Base-by-base conservation (phyloP, 2,329 filamentous ascomycete species). In the Scedosporium apiospermum region DNA sequence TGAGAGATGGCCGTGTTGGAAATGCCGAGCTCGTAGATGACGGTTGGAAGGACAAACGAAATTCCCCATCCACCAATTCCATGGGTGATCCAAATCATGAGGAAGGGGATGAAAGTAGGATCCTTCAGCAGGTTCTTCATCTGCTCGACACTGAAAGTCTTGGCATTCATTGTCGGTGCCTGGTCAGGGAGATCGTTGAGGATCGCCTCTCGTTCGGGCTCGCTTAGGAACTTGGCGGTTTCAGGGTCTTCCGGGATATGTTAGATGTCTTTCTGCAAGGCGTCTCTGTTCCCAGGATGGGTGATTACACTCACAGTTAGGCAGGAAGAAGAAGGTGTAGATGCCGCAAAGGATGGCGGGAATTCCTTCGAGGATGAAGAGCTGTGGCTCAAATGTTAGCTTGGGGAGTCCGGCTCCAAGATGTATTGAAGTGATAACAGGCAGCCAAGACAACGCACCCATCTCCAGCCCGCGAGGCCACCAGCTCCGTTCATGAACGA, bases 51-150 rank as follows among this genome's bases (percentile, higher is more conserved):
- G 6, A 69, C 66, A 21, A 69, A 69, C 3, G 68, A 66, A 34
- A 70, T 69, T 1, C 69, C 68, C 64, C 67, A 69, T n/a, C 69
- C 69, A 12, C 69, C 68, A 5, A 71, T 70, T 10, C 69, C 69
- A 18, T 71, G 69, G 0, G 67, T 68, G 21, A 70, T 68, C 69
- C 69, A 70, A 12, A 70, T 67, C 49, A 69, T 53, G 7, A 67
- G 61, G 38, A 70, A 71, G 0, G 68, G 68, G 7, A 69, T 16
- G 46, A 70, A 68, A 0, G 67, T 69, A 0, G 69, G 65, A 34
- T 64, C 65, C 4, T 58, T 42, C 57, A 71, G 65, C 2, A 70
- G 60, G 6, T 60, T 59, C 23, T 66, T 68, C 38, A 68, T 60
- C 46, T 70, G 68, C 1, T 64, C 38, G 1, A 65, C 5, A 46